phyloP scores from a whole-genome alignment of 148 eudicot genomes.

The Fagopyrum tataricum region DNA sequence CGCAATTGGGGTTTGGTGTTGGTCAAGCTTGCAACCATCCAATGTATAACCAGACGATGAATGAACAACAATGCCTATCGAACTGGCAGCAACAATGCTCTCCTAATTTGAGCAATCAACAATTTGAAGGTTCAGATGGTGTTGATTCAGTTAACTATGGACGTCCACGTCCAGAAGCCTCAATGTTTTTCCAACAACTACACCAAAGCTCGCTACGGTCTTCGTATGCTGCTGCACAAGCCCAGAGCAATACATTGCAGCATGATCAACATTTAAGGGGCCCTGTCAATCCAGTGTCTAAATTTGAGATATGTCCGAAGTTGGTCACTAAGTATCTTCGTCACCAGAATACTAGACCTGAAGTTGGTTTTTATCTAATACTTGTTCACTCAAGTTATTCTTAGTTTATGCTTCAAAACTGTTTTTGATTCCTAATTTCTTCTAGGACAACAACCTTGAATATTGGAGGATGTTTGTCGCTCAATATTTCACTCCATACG shows the following conservation, averaged over 20 bases:
- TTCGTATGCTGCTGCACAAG: conserved; percentile 60
- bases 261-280: conserved; percentile 70
- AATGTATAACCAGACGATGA: conserved; percentile 39
- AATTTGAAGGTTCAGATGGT: conserved; percentile 46
- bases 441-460: conserved; percentile 82
- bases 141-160: conserved; percentile 53
- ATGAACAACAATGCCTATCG: conserved; percentile 47
- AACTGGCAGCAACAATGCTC: conserved; percentile 34
- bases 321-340: conserved; percentile 88
- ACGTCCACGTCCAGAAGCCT: conserved; percentile 64
- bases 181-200: conserved; percentile 54
- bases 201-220: conserved; percentile 26
- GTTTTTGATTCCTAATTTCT: background rate
- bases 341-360: conserved; percentile 85
- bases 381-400: background rate
- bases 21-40: too few relatives aligned
- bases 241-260: conserved; percentile 58
- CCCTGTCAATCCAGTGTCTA: conserved; percentile 54
- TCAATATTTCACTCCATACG: conserved; percentile 79
- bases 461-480: conserved; percentile 88
- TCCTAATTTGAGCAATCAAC: conserved; percentile 25
- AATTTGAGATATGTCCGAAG: conserved; percentile 82
- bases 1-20: too few relatives aligned
- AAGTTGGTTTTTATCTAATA: conserved; percentile 32
- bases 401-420: background rate